Evolutionary conservation across 768 basidiomycete species (phyloP), one percentile per base, ranked within the genome.

Genomic region (Pleurotus djamor): DNA sequence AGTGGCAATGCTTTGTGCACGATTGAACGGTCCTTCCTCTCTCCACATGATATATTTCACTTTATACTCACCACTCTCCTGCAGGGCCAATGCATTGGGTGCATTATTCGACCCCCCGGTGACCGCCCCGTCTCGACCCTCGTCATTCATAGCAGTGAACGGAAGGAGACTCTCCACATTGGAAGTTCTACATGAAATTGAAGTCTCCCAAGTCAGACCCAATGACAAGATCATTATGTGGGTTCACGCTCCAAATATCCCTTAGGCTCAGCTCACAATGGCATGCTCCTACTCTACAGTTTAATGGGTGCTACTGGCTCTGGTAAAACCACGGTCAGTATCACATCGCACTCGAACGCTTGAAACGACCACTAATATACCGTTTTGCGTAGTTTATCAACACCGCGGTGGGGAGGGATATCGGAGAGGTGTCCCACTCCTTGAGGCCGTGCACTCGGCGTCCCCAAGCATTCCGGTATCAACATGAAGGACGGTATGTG

Each of bases 221-320:
- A 47, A 47, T 16, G 59, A 60, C 43, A 55, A 36, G 8, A 21
- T 60, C 43, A 55, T 55, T 28, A 32, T 48, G 59, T 60, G 48
- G 17, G 59, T 3, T 13, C 28, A 14, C 28, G 13, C 3, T 10
- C 44, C 14, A 32, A 48, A 32, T 16, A 10, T 10, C 17, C 17
- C 10, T n/a, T 21, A 17, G 13, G 13, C 33, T 34, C 14, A 48
- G 34, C 34, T 17, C 28, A 54, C 38, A 6, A 28, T 28, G 21
- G 21, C 21, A 28, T 28, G 21, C 21, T 28, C 21, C 48, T 5
- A 17, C 33, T 13, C 13, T 37, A 16, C 48, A 69, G 68, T 12
- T 60, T 69, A 5, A 68, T 69, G 67, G 68, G 68, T 17, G 61
- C 65, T 10, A 68, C 65, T 4, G 68, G 67, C 4, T 58, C 60